Percentiles rank a stretch among this genome's conserved stretches.
phyloP scores from a whole-genome alignment of 2,329 filamentous ascomycete genomes.

The Diaporthe batatas region DNA sequence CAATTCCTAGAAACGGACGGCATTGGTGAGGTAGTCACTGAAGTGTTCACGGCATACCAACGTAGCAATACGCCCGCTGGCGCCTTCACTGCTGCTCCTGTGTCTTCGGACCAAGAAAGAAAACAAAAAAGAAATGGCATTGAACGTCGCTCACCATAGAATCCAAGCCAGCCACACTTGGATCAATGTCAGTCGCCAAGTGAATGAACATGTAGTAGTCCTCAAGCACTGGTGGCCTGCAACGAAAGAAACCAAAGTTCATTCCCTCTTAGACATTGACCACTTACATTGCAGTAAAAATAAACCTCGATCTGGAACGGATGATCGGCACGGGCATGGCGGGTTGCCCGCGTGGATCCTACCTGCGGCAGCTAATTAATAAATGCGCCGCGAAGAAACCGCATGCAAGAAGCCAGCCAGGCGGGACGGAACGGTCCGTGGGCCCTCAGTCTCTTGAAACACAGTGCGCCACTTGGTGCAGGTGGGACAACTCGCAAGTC shows the following conservation, averaged over 20 bases:
- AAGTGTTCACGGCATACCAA: too few species aligned
- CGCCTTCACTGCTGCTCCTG: background rate
- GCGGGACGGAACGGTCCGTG: constrained; percentile 6
- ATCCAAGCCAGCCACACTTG: background rate
- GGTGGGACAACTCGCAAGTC: background rate
- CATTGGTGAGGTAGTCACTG: background rate
- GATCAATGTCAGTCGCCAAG: background rate
- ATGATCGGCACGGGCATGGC: background rate
- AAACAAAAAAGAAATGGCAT: too few species aligned
- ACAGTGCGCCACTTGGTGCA: background rate
- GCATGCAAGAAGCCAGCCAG: background rate
- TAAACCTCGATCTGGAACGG: too few species aligned
- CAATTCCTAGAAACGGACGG: background rate
- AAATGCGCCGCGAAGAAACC: too few species aligned
- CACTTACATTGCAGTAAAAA: background rate
- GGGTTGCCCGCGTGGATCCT: background rate
- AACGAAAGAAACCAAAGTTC: too few species aligned
- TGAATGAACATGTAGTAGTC: background rate
- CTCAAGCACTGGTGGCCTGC: too few species aligned
- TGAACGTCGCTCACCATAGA: background rate
- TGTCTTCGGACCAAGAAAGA: background rate
- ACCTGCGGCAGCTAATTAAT: background rate
- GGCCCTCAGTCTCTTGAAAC: background rate
- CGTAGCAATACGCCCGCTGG: background rate
- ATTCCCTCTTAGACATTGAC: too few species aligned